A percentile compares a stretch with the other conserved stretches of the same genome.
Evolutionary conservation across 2,329 filamentous ascomycete genomes (phyloP).

Genomic region (Nothophoma quercina): DNA sequence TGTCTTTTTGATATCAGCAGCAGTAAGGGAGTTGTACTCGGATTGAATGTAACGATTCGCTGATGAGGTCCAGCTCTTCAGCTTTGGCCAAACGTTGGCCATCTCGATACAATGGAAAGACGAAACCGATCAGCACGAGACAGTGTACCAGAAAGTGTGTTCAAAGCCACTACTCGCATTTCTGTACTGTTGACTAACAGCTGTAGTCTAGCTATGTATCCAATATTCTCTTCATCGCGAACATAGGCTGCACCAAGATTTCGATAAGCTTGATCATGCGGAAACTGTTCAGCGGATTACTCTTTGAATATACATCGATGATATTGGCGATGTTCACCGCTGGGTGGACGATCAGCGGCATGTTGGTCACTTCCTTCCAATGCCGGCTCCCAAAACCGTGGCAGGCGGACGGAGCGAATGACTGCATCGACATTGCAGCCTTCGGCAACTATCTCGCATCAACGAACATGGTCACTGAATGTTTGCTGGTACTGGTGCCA

Average conservation of each 20-base stretch:
- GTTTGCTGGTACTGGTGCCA: slow-evolving; percentile 36
- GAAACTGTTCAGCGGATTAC: slow-evolving; percentile 28
- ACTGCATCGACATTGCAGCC: slow-evolving; percentile 30
- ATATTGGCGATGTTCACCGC: slow-evolving; percentile 30
- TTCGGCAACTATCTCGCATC: slow-evolving; percentile 41
- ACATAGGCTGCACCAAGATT: slow-evolving; percentile 40
- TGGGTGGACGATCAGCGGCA: slow-evolving; percentile 35
- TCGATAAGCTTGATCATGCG: slow-evolving; percentile 34
- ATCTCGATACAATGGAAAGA: slow-evolving; percentile 35
- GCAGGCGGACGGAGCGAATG: slow-evolving; percentile 17
- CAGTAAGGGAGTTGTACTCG: slow-evolving; percentile 18
- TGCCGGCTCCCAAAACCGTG: slow-evolving; percentile 35
- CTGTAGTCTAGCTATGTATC: slow-evolving; percentile 33
- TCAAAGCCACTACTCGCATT: no score
- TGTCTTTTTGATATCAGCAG: slow-evolving; percentile 35
- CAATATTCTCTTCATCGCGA: slow-evolving; percentile 39
- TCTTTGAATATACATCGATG: slow-evolving; percentile 25
- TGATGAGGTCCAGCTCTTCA: slow-evolving; percentile 30
- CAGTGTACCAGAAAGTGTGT: slow-evolving; percentile 34
- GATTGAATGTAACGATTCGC: accelerated
- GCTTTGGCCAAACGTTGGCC: slow-evolving; percentile 37
- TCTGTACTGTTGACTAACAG: slow-evolving; percentile 9
- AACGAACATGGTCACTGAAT: slow-evolving; percentile 37
- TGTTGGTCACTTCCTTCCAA: slow-evolving; percentile 36
- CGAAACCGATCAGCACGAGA: slow-evolving; percentile 27